Evolutionary conservation across 768 basidiomycete genomes (phyloP), one percentile per base, ranked within the genome.

Genomic region (Scleroderma citrinum): DNA sequence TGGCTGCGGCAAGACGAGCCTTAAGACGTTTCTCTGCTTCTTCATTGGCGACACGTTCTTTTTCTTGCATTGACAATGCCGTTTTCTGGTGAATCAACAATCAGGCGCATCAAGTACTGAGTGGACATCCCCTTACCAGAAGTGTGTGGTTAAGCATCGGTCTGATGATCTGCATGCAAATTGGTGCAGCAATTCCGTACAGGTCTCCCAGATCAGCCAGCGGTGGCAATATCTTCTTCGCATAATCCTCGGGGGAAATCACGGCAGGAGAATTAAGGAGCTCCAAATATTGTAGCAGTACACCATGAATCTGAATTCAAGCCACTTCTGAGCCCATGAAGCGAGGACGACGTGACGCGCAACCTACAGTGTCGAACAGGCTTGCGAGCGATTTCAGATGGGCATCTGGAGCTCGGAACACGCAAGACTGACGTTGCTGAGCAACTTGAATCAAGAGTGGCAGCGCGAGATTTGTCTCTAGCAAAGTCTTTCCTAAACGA

Each of bases 131-230:
- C 69, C 76, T 49, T 62, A 85, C 85, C 58, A 87, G 67, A 40
- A 89, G 69, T 24, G 74, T 69, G 8, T 70, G 70, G 54, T 87
- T 81, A 38, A 89, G 71, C 47, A 87, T 83, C 13, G 95, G 93
- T 14, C 96, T 81, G 34, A 91, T 78, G 49, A 98, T 85, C 62
- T 94, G 92, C 89, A 98, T 96, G 46, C 92, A 91, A 48, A 96
- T 84, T 12, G 88, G 80, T 32, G 87, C 81, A 50, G 83, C 81
- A 39, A 99, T 81, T 7, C 86, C 88, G 66, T 87, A 98, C 34
- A 76, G 74, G 45, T 77, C 73, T 46, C 83, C 83, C 8, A 98
- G 76, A 24, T 89, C 85, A 2, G 71, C 68, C 10, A 96, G 70
- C 16, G 87, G 70, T 5, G 95, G 94, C 6, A 94, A 69, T 20